A percentile compares a stretch with the other conserved stretches of the same genome.
phyloP scores from a whole-genome alignment of 2,329 filamentous ascomycete genomes.

The Fusarium papillatum region DNA sequence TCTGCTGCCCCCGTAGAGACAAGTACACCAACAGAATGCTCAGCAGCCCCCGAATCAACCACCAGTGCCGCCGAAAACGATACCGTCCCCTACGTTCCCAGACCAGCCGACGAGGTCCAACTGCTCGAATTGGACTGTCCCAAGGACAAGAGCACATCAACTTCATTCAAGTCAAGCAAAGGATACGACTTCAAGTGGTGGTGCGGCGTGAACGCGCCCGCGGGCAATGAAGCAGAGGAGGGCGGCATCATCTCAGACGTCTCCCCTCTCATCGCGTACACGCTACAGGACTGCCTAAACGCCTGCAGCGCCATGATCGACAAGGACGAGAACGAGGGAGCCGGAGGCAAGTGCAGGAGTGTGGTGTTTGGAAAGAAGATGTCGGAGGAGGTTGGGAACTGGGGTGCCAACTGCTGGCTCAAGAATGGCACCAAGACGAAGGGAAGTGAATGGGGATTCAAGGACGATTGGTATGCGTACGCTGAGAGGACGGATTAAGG shows the following conservation, averaged over 20 bases:
- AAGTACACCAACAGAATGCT: constrained; percentile 14
- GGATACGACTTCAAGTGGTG: constrained; percentile 35
- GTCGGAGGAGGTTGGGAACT: not conserved
- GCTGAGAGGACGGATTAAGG: constrained; percentile 11
- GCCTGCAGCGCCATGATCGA: constrained; percentile 26
- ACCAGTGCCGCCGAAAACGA: constrained; percentile 14
- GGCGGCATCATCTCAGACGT: constrained; percentile 22
- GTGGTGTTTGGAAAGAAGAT: constrained; percentile 24
- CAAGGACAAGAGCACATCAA: constrained; percentile 8
- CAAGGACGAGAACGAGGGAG: not conserved
- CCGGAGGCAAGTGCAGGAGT: constrained; percentile 14
- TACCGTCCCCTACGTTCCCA: constrained; percentile 20
- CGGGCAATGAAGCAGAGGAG: constrained; percentile 6
- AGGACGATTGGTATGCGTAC: constrained; percentile 23
- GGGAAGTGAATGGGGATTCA: not conserved
- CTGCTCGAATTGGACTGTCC: constrained; percentile 21
- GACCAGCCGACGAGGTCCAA: not conserved
- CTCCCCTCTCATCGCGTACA: constrained; percentile 13
- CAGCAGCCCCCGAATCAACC: constrained; percentile 11
- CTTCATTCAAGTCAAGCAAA: constrained; percentile 25
- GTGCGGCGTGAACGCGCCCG: constrained; percentile 28
- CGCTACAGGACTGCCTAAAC: constrained; percentile 29
- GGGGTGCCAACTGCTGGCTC: constrained; percentile 28
- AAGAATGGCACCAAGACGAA: constrained; percentile 13
- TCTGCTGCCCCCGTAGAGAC: constrained; percentile 8